These are phyloP conservation scores for Oxyria digyna DNA, from an alignment of 148 eudicot species.

Conservation along the genomic window DNA sequence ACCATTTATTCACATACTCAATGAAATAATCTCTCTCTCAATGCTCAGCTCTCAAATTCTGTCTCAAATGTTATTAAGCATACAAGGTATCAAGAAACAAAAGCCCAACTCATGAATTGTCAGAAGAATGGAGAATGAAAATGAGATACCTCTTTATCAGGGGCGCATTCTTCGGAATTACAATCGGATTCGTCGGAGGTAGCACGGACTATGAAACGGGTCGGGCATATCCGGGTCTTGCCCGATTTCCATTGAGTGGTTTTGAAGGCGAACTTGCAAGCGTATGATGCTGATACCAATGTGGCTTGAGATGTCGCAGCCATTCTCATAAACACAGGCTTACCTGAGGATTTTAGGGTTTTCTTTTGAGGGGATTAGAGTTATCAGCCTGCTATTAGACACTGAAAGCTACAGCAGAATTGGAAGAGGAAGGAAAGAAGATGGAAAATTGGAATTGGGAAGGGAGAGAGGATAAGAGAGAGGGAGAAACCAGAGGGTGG, in stretches of 20 bases:
- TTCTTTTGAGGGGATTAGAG: not conserved
- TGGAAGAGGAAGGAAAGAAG: no score
- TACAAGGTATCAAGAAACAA: no score
- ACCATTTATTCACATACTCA: no score
- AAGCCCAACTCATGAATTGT: not conserved
- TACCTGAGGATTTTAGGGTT: not conserved
- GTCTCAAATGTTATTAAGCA: no score
- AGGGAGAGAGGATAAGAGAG: no score
- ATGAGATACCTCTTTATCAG: slow-evolving; percentile 73
- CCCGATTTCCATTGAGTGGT: not conserved
- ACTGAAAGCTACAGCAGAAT: no score
- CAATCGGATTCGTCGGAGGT: slow-evolving; percentile 62
- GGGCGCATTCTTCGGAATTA: slow-evolving; percentile 89
- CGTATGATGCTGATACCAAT: not conserved
- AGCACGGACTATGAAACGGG: slow-evolving; percentile 33
- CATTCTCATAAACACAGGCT: not conserved
- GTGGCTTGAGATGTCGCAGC: not conserved
- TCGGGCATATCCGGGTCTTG: not conserved
- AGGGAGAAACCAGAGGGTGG: no score
- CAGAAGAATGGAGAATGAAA: no score
- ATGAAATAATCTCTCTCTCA: no score
- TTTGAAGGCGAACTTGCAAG: not conserved
- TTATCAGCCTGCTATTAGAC: no score
- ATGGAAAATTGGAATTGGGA: no score
- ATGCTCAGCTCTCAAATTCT: no score